Evolutionary conservation across 129 eudicot genomes (phyloP).

Genomic region (Ambrosia artemisiifolia): DNA sequence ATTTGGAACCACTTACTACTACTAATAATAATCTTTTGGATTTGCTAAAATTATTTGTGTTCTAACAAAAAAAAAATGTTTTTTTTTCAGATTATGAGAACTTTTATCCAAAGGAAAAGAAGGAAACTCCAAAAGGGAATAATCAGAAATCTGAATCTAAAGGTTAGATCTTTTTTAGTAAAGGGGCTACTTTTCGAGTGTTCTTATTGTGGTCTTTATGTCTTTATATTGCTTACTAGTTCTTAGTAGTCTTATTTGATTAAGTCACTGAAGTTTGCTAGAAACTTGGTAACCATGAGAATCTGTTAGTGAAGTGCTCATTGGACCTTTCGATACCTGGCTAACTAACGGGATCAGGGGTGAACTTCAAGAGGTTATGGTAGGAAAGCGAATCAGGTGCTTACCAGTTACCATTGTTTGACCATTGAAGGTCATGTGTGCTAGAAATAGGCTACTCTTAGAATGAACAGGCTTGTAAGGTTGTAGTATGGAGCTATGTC

Average conservation of each 20-base stretch:
- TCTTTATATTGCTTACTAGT: neutral
- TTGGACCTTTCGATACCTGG: too few relatives aligned
- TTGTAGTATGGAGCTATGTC: neutral
- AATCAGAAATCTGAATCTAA: constrained; percentile 80
- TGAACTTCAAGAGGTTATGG: too few relatives aligned
- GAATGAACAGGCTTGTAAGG: neutral
- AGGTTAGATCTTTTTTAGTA: constrained; percentile 41
- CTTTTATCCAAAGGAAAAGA: constrained; percentile 74
- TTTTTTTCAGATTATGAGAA: constrained; percentile 72
- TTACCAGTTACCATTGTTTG: too few relatives aligned
- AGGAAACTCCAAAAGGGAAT: constrained; percentile 70
- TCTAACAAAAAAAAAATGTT: too few relatives aligned
- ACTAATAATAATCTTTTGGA: neutral
- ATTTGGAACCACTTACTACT: neutral
- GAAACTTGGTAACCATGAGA: neutral
- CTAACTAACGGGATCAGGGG: too few relatives aligned
- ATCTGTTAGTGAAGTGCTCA: too few relatives aligned
- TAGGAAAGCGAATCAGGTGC: too few relatives aligned
- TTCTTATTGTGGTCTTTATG: neutral
- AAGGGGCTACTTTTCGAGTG: constrained; percentile 8
- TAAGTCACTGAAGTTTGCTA: neutral
- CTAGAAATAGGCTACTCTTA: neutral
- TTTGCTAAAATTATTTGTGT: neutral
- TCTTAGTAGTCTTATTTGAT: neutral
- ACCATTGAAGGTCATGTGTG: neutral